phyloP scores from a whole-genome alignment of 352 stramenopile genomes.

The Pythium aquatile region DNA sequence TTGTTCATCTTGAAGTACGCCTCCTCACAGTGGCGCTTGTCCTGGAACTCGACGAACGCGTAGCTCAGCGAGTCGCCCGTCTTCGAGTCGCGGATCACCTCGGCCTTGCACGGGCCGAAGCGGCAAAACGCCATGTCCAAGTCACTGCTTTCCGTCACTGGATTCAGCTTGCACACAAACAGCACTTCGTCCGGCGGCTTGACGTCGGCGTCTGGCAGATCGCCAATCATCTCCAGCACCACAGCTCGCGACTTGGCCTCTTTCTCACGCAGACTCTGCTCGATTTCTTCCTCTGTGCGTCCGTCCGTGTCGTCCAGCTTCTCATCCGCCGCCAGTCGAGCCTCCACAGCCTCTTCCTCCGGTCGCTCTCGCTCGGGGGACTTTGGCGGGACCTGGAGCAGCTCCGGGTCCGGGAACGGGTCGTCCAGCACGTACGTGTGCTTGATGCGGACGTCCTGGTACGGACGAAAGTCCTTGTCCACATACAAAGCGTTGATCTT shows the following conservation, averaged over 20 bases:
- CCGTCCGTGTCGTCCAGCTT: conserved; percentile 70
- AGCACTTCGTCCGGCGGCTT: conserved; percentile 98
- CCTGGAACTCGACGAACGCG: conserved; percentile 98
- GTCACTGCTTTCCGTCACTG: conserved; percentile 92
- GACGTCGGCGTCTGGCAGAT: conserved; percentile 96
- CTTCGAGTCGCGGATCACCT: conserved; percentile 97
- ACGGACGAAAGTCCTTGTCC: conserved; percentile 94
- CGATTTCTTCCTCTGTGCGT: conserved; percentile 85
- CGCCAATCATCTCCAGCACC: conserved; percentile 99
- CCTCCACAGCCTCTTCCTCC: conserved; percentile 89
- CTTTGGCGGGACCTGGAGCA: conserved; percentile 67
- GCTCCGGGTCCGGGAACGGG: conserved; percentile 71
- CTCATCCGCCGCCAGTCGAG: conserved; percentile 90
- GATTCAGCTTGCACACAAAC: conserved; percentile 98
- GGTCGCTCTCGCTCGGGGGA: conserved; percentile 90
- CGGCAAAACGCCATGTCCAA: conserved; percentile 94
- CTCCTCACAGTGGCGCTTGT: conserved; percentile 91
- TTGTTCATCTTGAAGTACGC: conserved; percentile 99
- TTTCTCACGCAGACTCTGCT: conserved; percentile 86
- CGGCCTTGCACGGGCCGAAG: conserved; percentile 86
- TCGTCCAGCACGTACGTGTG: conserved; percentile 90
- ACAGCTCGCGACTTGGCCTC: conserved; percentile 95
- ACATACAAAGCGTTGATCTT: conserved; percentile 95
- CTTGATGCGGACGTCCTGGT: conserved; percentile 96
- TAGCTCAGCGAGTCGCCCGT: conserved; percentile 98